phyloP scores from a whole-genome alignment of 2,329 filamentous ascomycete species.

The Cyphellophora europaea region DNA sequence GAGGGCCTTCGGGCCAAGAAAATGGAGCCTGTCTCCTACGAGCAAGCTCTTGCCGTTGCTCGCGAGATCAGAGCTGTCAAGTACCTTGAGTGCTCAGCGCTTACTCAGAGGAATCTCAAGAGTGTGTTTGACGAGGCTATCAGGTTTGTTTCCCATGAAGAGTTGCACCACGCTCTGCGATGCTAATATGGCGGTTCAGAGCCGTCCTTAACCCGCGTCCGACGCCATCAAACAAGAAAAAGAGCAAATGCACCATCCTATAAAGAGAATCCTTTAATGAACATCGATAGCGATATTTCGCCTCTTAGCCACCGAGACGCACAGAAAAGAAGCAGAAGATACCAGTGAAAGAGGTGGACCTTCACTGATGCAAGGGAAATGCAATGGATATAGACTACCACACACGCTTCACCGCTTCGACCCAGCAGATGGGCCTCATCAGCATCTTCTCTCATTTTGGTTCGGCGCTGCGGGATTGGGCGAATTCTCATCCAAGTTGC shows the following conservation, averaged over 20 bases:
- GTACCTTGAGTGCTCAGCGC: conserved; percentile 93
- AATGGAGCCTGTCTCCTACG: conserved; percentile 95
- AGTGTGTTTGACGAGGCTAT: conserved; percentile 98
- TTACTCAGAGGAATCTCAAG: conserved; percentile 95
- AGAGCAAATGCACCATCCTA: conserved; percentile 35
- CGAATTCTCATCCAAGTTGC: too few relatives aligned
- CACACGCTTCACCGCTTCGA: too few relatives aligned
- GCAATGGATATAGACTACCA: too few relatives aligned
- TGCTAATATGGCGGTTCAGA: conserved; percentile 20
- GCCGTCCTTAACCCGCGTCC: conserved; percentile 41
- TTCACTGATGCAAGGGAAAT: too few relatives aligned
- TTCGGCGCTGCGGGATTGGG: too few relatives aligned
- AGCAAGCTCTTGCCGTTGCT: conserved; percentile 77
- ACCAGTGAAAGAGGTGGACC: too few relatives aligned
- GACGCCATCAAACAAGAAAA: conserved; percentile 34
- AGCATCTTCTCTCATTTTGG: too few relatives aligned
- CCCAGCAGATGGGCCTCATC: too few relatives aligned
- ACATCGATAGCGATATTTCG: too few relatives aligned
- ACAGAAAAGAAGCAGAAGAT: too few relatives aligned
- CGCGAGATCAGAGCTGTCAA: conserved; percentile 95
- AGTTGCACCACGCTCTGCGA: background rate
- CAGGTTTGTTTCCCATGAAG: conserved; percentile 51
- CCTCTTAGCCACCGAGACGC: too few relatives aligned
- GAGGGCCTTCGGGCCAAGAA: conserved; percentile 80
- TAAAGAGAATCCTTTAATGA: too few relatives aligned